Evolutionary conservation across 352 stramenopile species (phyloP).

Genomic region (Globisporangium nodosum): DNA sequence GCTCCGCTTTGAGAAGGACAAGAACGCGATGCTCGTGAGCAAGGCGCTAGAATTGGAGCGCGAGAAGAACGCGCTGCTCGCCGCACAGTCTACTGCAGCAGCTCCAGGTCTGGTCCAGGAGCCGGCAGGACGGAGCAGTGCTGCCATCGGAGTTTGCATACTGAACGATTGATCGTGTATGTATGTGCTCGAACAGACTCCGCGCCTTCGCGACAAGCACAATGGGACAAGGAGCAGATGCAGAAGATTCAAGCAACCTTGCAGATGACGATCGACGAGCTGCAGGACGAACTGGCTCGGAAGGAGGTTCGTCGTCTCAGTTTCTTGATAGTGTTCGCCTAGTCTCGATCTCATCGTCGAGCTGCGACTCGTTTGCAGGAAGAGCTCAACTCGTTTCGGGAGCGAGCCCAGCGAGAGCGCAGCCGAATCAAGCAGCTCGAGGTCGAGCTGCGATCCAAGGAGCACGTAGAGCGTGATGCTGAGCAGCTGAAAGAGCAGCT

Average conservation of each 20-base stretch:
- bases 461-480: constrained; percentile 26
- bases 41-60: constrained; percentile 67
- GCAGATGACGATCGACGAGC: constrained; percentile 64
- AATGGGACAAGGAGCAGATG: constrained; percentile 70
- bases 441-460: constrained; percentile 33
- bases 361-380: constrained; percentile 15
- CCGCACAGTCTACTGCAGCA: not conserved
- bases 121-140: not conserved
- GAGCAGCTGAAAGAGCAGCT: constrained; percentile 35
- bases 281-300: constrained; percentile 66
- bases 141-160: not conserved
- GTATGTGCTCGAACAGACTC: not conserved
- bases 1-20: constrained; percentile 66
- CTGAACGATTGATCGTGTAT: not conserved
- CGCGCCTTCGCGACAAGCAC: constrained; percentile 14
- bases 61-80: constrained; percentile 52
- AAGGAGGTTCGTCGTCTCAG: constrained; percentile 37
- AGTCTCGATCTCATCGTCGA: not conserved
- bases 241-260: constrained; percentile 70
- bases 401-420: constrained; percentile 50
- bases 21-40: constrained; percentile 63
- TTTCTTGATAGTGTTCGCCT: not conserved
- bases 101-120: not conserved
- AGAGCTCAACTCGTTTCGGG: constrained; percentile 35
- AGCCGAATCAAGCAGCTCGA: constrained; percentile 52